These are phyloP conservation scores for Solioccasus polychromus DNA, from an alignment of 768 basidiomycete genomes.

Conservation along the genomic window DNA sequence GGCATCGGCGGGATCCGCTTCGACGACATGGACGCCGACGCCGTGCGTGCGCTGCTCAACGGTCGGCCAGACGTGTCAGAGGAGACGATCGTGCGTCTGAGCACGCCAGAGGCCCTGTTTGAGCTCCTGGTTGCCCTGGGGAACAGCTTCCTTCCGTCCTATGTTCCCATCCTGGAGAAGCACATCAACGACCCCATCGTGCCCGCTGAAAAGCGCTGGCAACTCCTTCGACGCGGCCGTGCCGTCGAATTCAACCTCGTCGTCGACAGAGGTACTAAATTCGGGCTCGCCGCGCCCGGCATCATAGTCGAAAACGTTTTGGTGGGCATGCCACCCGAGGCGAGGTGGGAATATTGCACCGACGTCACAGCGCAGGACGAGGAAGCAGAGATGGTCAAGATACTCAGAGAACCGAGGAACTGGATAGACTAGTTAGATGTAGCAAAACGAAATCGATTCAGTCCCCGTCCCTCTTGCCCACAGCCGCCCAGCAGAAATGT, in stretches of 20 bases:
- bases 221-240: conserved; percentile 48
- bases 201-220: conserved; percentile 42
- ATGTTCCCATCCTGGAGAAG: conserved; percentile 42
- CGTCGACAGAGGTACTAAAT: conserved; percentile 68
- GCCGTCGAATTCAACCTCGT: conserved; percentile 65
- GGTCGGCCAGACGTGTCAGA: neutral
- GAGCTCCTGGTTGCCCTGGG: conserved; percentile 40
- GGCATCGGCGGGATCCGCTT: conserved; percentile 60
- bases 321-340: conserved; percentile 62
- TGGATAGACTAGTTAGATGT: conserved; percentile 10
- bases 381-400: conserved; percentile 49
- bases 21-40: conserved; percentile 44
- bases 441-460: neutral
- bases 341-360: conserved; percentile 67
- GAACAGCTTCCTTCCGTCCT: conserved; percentile 46
- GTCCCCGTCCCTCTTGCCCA: conserved; percentile 7
- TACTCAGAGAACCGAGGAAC: conserved; percentile 35
- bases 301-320: conserved; percentile 63
- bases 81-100: conserved; percentile 8
- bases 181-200: conserved; percentile 31
- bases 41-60: conserved; percentile 24
- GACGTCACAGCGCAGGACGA: conserved; percentile 47
- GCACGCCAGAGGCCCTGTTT: conserved; percentile 40
- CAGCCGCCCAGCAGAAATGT: conserved; percentile 73
- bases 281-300: conserved; percentile 58